These are phyloP conservation scores for Candida cerambycidarum DNA, from an alignment of 805 yeast species.

Conservation along the genomic window DNA sequence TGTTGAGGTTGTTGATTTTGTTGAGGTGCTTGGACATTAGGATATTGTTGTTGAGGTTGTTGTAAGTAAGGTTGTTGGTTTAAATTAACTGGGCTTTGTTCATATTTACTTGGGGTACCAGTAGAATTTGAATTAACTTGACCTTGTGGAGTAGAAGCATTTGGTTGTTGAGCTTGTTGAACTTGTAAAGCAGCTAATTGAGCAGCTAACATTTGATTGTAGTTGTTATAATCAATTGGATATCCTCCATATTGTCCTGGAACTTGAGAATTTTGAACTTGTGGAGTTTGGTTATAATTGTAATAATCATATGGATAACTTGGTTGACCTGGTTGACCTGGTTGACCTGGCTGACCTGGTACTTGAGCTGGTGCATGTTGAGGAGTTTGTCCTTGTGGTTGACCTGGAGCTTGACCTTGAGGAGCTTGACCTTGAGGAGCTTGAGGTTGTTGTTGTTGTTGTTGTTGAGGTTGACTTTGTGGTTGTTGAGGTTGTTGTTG, in stretches of 20 bases:
- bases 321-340: conserved; percentile 16
- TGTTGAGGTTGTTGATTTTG: conserved; percentile 19
- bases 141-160: conserved; percentile 23
- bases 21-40: conserved; percentile 4
- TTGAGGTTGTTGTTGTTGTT: conserved; percentile 19
- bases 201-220: conserved; percentile 33
- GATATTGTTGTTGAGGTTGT: conserved; percentile 6
- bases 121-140: conserved; percentile 25
- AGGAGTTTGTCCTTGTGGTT: conserved; percentile 12
- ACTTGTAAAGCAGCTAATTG: conserved; percentile 16
- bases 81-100: conserved; percentile 11
- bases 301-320: conserved; percentile 22
- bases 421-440: conserved; percentile 16
- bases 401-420: conserved; percentile 21
- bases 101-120: conserved; percentile 7
- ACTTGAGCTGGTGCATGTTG: conserved; percentile 22
- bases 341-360: conserved; percentile 14
- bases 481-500: conserved; percentile 10
- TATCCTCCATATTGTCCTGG: conserved; percentile 46
- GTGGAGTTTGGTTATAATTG: conserved; percentile 28
- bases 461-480: not conserved
- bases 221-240: conserved; percentile 46
- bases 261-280: conserved; percentile 37
- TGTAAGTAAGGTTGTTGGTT: conserved; percentile 11
- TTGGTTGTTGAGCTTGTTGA: conserved; percentile 13